Evolutionary conservation across 805 yeast genomes (phyloP), one percentile per base, ranked within the genome.

Genomic region (Candida ortonii): DNA sequence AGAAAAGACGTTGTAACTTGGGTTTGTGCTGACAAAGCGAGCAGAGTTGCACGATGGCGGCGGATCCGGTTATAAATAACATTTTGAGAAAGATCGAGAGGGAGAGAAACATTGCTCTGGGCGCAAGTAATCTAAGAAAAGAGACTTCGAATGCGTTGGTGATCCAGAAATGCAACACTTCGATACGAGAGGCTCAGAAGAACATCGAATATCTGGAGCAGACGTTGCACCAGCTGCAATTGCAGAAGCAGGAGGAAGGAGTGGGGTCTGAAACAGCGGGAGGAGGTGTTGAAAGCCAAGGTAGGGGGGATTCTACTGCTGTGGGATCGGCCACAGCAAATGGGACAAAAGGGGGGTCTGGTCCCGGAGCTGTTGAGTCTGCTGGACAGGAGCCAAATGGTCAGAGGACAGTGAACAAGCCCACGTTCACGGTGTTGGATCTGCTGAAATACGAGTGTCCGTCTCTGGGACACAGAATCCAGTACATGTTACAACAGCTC

Each of bases 401-500:
- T n/a, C 39, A 30, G 5, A 54, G 41, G 6, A 41, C 22, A 13
- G 39, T 41, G 23, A 45, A 51, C 27, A 49, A 50, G 16, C 76
- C 81, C 1, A 57, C 72, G 4, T 84, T 72, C 52, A 75, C 90
- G 0, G 71, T 84, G 14, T 65, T 84, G 46, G 98, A 93, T 57
- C 68, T 93, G 37, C 72, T 87, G 55, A 88, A 88, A 50, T 88
- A 87, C 54, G 97, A 93, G 52, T 85, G 96, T 49, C 96, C 97
- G 1, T 85, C 95, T 0, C 66, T 93, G 47, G 96, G 97, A 8
- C 96, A 93, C 51, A 76, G 93, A 44, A 93, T 93, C 53, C 96
- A 87, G 61, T 80, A 85, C 50, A 89, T 93, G 97, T 72, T 90
- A 36, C 97, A 89, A 62, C 95, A 88, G 60, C 70, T 93, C 40